phyloP scores from a whole-genome alignment of 495 filamentous ascomycete species.

The Penicillium maclennaniae region DNA sequence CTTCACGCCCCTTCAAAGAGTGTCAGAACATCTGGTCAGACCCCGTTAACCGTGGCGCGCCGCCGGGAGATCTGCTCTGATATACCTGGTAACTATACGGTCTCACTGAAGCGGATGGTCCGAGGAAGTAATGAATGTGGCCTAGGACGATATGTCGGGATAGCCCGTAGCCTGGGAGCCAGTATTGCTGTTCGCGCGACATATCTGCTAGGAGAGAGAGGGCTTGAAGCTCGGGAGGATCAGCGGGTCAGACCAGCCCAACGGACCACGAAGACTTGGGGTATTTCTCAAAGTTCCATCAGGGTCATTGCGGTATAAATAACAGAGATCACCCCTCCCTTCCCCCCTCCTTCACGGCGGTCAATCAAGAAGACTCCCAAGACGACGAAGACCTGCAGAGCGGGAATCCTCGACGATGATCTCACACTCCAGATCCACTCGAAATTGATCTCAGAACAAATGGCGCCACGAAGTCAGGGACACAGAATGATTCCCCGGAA shows the following conservation, averaged over 20 bases:
- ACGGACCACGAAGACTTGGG: conserved; percentile 6
- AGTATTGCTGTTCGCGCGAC: conserved; percentile 46
- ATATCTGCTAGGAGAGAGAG: conserved; percentile 14
- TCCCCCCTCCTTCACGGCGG: not conserved
- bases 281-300: conserved; percentile 5
- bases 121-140: conserved; percentile 51
- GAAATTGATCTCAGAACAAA: conserved; percentile 3
- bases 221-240: not conserved
- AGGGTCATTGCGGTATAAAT: conserved; percentile 17
- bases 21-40: conserved; percentile 22
- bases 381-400: conserved; percentile 16
- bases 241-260: conserved; percentile 1
- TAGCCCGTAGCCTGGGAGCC: conserved; percentile 50
- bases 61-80: conserved; percentile 2
- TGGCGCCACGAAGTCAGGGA: conserved; percentile 1
- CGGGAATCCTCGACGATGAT: not conserved
- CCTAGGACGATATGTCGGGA: conserved; percentile 52
- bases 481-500: conserved; percentile 11
- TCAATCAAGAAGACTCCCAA: conserved; percentile 1
- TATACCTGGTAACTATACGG: conserved; percentile 52
- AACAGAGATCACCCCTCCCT: not conserved
- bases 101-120: conserved; percentile 46
- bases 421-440: conserved; percentile 10
- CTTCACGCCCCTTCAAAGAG: conserved; percentile 45
- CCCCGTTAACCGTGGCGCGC: conserved; percentile 13